Evolutionary conservation across 805 yeast genomes (phyloP), one percentile per base, ranked within the genome.

Genomic region (Nematodospora valgi): DNA sequence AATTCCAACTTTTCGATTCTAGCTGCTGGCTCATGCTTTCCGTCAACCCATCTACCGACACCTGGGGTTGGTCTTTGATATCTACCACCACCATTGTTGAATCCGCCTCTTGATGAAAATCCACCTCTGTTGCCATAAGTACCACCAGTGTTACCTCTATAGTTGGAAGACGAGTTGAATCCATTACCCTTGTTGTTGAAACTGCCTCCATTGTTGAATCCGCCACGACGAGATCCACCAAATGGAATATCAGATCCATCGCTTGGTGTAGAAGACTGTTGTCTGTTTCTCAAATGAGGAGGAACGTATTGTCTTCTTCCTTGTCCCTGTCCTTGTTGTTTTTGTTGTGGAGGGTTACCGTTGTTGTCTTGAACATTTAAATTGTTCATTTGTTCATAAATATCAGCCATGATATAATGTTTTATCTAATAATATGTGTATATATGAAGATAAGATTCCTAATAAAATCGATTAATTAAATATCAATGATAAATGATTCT

Each of bases 11-110:
- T 69, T 52, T 76, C 78, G 62, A 85, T 83, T 46, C 66, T 72
- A 38, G 80, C 74, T 42, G 95, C 86, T 40, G 95, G 95, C 46
- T 79, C 71, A 59, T 91, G 98, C 56, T 77, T 78, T 50, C 97
- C 98, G 56, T 88, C 83, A 37, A 71, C 81, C 76, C 87, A 93
- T 46, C 73, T 72, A 51, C 98, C 98, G 47, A 77, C 82, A 46
- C 82, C 82, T 23, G 68, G 64, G n/a, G 32, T n/a, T 28, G 64
- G 58, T 46, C 68, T 61, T 30, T 59, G 56, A 33, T 34, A 41
- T 47, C 56, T 48, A 37, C 56, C 52, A 32, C 47, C 55, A 44
- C 59, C 55, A 32, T 68, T 60, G 39, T 62, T 59, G 13, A 15
- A 60, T 43, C 54, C 44, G 39, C 56, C 47, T 23, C 45, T 44